Conservation (phyloP, 2,329 filamentous ascomycete species). For the Myrmaecium sp. region DNA sequence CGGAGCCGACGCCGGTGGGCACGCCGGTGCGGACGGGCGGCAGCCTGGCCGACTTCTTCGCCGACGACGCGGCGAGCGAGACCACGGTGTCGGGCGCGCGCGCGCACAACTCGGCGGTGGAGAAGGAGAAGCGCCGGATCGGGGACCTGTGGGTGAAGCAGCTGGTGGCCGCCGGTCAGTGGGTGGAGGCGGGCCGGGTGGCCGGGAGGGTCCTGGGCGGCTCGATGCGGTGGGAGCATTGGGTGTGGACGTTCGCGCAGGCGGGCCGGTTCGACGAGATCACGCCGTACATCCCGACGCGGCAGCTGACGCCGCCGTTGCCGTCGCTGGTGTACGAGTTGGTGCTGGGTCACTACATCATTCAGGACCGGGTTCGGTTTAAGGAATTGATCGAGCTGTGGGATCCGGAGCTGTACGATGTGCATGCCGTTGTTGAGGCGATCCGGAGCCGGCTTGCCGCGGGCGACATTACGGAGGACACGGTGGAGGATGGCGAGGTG, state of each 20-base stretch:
- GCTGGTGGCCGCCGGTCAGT: conserved; percentile 56
- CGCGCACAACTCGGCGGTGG: conserved; percentile 45
- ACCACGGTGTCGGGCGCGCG: conserved; percentile 43
- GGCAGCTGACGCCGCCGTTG: conserved; percentile 61
- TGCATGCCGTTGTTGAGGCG: conserved; percentile 55
- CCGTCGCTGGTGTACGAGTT: conserved; percentile 75
- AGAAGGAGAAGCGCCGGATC: conserved; percentile 78
- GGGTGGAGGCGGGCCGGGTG: conserved; percentile 60
- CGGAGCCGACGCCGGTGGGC: conserved; percentile 15
- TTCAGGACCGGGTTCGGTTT: conserved; percentile 57
- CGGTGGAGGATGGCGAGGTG: conserved; percentile 52
- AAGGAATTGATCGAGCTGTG: conserved; percentile 66
- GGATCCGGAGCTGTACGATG: conserved; percentile 71
- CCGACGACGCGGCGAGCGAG: conserved; percentile 47
- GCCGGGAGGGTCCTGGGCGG: conserved; percentile 71
- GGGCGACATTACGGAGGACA: conserved; percentile 58
- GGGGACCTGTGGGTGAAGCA: conserved; percentile 90
- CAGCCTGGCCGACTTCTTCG: conserved; percentile 49
- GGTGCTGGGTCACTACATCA: conserved; percentile 75
- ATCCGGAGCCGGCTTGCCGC: conserved; percentile 71
- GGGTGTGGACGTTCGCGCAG: conserved; percentile 83
- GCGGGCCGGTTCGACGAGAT: conserved; percentile 82
- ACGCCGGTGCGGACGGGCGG: conserved; percentile 26
- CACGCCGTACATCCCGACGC: conserved; percentile 61
- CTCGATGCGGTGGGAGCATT: conserved; percentile 78